Conservation (phyloP, 2,329 filamentous ascomycete genomes). For the Calonectria pteridis region DNA sequence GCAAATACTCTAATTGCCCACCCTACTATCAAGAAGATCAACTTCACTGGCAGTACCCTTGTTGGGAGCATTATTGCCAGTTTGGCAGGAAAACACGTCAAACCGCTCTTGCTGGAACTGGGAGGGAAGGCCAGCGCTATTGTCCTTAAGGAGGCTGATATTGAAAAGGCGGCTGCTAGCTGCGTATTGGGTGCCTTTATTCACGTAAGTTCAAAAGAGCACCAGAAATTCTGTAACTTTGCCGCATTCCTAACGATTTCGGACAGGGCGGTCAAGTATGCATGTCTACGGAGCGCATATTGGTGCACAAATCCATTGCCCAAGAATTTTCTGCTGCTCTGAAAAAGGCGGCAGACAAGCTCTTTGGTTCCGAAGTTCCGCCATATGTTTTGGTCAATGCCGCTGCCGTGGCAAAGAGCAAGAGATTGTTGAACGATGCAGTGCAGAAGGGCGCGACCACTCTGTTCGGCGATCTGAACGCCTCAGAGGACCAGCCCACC, state of each 20-base stretch:
- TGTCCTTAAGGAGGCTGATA: constrained; percentile 82
- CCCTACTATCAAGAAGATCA: constrained; percentile 79
- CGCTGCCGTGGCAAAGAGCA: constrained; percentile 73
- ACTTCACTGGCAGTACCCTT: constrained; percentile 82
- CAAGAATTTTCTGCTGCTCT: constrained; percentile 58
- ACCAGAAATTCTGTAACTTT: neutral
- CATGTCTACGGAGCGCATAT: constrained; percentile 83
- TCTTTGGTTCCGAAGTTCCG: constrained; percentile 67
- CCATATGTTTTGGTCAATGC: constrained; percentile 74
- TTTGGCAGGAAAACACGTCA: constrained; percentile 77
- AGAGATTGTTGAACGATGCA: constrained; percentile 75
- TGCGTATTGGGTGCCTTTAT: constrained; percentile 57
- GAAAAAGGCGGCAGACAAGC: constrained; percentile 49
- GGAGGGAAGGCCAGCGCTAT: constrained; percentile 85
- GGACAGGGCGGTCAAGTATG: constrained; percentile 76
- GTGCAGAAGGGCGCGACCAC: constrained; percentile 72
- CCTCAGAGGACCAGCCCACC: constrained; percentile 45
- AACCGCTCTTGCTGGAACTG: constrained; percentile 83
- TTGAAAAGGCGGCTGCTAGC: constrained; percentile 76
- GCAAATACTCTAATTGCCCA: constrained; percentile 76
- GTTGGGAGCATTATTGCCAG: constrained; percentile 80
- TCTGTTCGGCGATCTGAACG: constrained; percentile 51
- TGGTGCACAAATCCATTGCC: constrained; percentile 62
- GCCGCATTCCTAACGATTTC: constrained; percentile 65
- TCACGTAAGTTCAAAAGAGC: constrained; percentile 57